A percentile compares a stretch with the other conserved stretches of the same genome.
Conservation (phyloP, 2,329 filamentous ascomycete genomes). For the Celoporthe dispersa region DNA sequence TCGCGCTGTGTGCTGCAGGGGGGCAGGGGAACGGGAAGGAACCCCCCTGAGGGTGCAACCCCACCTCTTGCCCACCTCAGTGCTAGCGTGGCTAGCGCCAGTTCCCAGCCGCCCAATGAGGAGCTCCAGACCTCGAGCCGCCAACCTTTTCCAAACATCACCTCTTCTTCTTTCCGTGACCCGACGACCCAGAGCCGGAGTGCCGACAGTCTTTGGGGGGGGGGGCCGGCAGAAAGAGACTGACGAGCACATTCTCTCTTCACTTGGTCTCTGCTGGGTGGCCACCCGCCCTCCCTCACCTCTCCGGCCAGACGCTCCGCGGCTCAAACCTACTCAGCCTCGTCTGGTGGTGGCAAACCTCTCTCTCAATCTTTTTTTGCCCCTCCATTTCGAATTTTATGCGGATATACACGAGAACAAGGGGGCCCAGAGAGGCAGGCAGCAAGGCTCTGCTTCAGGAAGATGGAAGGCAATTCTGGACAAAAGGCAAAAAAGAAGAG, state of each 20-base stretch:
- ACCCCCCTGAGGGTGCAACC: background rate
- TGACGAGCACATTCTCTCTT: too few species aligned
- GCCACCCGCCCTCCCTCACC: background rate
- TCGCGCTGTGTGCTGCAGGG: background rate
- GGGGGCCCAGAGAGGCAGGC: background rate
- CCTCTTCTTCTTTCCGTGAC: background rate
- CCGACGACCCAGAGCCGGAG: too few species aligned
- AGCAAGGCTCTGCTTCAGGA: background rate
- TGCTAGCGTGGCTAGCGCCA: conserved; percentile 1
- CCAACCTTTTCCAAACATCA: conserved; percentile 27
- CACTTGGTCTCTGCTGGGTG: background rate
- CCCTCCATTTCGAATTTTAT: background rate
- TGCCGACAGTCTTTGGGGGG: too few species aligned
- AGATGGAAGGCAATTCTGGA: background rate
- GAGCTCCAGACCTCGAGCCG: conserved; percentile 16
- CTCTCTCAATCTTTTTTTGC: too few species aligned
- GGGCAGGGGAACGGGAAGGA: background rate
- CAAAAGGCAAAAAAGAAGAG: background rate
- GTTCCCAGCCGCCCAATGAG: conserved; percentile 11
- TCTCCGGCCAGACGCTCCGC: background rate
- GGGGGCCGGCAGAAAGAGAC: too few species aligned
- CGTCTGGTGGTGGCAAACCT: background rate
- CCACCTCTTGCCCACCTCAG: background rate
- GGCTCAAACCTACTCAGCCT: background rate
- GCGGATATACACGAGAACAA: background rate